Evolutionary conservation across 305 asterid species (phyloP).

Genomic region (Fraxinus dipetala): DNA sequence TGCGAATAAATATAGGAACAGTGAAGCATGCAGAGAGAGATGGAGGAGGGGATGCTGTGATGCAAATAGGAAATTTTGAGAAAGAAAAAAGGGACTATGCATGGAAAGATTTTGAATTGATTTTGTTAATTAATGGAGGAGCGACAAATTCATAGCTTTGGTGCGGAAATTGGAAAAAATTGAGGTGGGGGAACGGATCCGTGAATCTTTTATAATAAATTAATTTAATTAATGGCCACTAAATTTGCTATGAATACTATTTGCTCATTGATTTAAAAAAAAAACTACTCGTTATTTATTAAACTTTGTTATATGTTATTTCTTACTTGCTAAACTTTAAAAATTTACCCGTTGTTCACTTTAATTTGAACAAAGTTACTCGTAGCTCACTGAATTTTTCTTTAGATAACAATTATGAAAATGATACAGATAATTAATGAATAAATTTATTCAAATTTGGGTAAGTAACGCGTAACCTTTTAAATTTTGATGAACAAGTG

Average conservation of each 20-base stretch:
- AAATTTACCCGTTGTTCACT: no score
- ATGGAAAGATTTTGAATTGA: constrained; percentile 2
- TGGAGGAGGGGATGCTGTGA: not conserved
- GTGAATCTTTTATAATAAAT: not conserved
- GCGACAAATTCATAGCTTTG: not conserved
- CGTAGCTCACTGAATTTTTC: no score
- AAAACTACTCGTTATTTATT: no score
- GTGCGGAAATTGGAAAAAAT: not conserved
- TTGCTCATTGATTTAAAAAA: no score
- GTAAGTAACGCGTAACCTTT: no score
- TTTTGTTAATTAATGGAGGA: not conserved
- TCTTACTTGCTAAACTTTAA: no score
- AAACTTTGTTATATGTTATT: no score
- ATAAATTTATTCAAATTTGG: not conserved
- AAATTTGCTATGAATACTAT: no score
- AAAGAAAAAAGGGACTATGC: not conserved
- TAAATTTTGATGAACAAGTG: no score
- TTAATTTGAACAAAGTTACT: no score
- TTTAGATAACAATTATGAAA: not conserved
- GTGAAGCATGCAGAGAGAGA: constrained; percentile 9
- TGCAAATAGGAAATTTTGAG: not conserved
- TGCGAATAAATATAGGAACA: not conserved
- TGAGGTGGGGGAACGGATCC: not conserved
- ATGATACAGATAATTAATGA: not conserved
- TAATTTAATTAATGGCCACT: no score